Percentiles rank a stretch among this genome's conserved stretches.
phyloP scores from a whole-genome alignment of 148 eudicot species.

The Rhododendron molle region DNA sequence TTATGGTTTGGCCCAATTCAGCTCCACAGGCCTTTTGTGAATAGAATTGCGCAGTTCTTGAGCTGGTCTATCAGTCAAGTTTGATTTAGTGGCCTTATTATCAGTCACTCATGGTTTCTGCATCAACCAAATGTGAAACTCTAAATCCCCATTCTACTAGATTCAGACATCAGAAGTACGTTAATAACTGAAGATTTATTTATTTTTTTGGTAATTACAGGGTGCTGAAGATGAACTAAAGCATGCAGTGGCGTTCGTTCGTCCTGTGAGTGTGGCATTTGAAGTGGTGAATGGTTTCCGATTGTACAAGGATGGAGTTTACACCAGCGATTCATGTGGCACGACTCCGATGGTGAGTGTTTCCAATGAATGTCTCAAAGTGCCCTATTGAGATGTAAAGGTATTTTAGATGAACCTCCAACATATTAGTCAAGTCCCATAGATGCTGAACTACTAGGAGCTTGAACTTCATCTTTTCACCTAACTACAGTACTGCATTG shows the following conservation, averaged over 20 bases:
- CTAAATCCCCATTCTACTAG: not conserved
- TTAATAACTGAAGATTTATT: not conserved
- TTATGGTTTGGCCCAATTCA: not conserved
- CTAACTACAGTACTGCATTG: not conserved
- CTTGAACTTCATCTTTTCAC: not conserved
- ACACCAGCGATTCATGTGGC: constrained; percentile 80
- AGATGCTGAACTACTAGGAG: not conserved
- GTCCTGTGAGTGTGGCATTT: constrained; percentile 98
- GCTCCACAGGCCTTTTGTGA: not conserved
- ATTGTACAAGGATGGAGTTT: constrained; percentile 79
- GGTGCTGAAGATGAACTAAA: constrained; percentile 96
- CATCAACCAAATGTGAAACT: not conserved
- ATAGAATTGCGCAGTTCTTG: not conserved
- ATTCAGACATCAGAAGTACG: not conserved
- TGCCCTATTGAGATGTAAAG: not conserved
- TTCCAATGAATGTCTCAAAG: not conserved
- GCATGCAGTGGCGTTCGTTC: constrained; percentile 81
- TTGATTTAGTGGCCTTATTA: not conserved
- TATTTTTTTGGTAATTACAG: constrained; percentile 26
- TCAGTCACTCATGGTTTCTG: constrained; percentile 8
- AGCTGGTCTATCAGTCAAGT: not conserved
- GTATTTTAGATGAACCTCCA: not conserved
- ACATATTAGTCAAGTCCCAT: not conserved
- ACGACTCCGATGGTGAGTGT: constrained; percentile 67
- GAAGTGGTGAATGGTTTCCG: constrained; percentile 69